Conservation (phyloP, 2,329 filamentous ascomycete genomes). For the Colletotrichum viniferum region DNA sequence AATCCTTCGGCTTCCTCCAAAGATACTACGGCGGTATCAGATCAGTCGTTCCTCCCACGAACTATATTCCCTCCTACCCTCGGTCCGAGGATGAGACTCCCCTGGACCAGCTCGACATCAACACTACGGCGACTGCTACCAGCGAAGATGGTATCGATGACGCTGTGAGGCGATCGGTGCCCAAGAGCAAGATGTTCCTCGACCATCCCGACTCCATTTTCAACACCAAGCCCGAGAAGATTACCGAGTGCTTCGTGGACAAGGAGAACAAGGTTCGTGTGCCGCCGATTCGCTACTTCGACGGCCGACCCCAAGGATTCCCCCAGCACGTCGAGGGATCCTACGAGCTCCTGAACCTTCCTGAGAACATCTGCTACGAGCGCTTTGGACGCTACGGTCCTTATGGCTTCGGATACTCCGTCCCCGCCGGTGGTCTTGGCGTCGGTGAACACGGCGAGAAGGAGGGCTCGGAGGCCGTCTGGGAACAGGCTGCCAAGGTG, state of each 20-base stretch:
- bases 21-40: constrained; percentile 90
- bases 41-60: constrained; percentile 65
- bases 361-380: constrained; percentile 91
- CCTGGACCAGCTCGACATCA: constrained; percentile 42
- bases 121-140: constrained; percentile 30
- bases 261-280: constrained; percentile 65
- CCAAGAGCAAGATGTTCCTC: constrained; percentile 58
- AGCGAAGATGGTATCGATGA: constrained; percentile 29
- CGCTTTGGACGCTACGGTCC: constrained; percentile 86
- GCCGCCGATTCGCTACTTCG: constrained; percentile 74
- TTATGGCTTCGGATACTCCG: constrained; percentile 88
- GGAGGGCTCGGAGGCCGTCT: constrained; percentile 80
- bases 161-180: constrained; percentile 37
- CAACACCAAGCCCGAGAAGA: constrained; percentile 47
- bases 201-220: constrained; percentile 41
- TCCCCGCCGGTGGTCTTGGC: constrained; percentile 78
- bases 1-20: constrained; percentile 82
- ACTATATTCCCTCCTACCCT: constrained; percentile 85
- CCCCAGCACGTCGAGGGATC: constrained; percentile 87
- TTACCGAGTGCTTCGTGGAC: constrained; percentile 82
- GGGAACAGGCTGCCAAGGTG: constrained; percentile 72
- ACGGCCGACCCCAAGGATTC: constrained; percentile 82
- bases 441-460: constrained; percentile 85
- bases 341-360: constrained; percentile 77
- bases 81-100: constrained; percentile 63